Conservation (phyloP, 192 early-diverging fungal species). For the Dispira simplex region DNA sequence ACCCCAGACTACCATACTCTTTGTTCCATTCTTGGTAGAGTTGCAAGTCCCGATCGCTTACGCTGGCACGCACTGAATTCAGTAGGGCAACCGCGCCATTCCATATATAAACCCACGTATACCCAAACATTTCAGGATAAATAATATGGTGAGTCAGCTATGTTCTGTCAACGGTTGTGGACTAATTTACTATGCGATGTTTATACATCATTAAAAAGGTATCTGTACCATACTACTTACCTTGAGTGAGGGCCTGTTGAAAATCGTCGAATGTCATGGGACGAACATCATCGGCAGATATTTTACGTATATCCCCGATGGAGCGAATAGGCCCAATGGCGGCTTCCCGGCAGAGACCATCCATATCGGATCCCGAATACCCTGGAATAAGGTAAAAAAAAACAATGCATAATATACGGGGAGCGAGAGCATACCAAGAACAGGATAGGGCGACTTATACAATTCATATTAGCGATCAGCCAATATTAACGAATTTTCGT, state of each 20-base stretch:
- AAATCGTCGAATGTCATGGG: constrained; percentile 64
- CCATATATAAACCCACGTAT: constrained; percentile 8
- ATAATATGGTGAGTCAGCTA: too few species aligned
- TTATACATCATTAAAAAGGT: too few species aligned
- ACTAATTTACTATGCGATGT: too few species aligned
- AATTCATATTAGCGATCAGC: too few species aligned
- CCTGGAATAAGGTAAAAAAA: constrained; percentile 16
- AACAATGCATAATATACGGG: neutral
- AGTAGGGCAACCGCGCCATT: constrained; percentile 3
- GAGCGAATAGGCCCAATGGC: constrained; percentile 59
- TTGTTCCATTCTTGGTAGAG: constrained; percentile 56
- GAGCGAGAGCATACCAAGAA: neutral
- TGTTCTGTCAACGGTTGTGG: too few species aligned
- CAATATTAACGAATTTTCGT: too few species aligned
- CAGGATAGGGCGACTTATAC: too few species aligned
- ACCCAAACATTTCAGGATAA: neutral
- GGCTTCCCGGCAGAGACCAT: constrained; percentile 61
- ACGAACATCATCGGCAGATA: constrained; percentile 47
- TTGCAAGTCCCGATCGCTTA: constrained; percentile 63
- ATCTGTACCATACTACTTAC: constrained; percentile 2
- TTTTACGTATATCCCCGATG: constrained; percentile 37
- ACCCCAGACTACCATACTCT: constrained; percentile 38
- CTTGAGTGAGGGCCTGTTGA: constrained; percentile 60
- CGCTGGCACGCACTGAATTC: constrained; percentile 52
- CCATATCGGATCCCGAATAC: constrained; percentile 83